These are phyloP conservation scores for Rubia balearica DNA, from an alignment of 305 asterid species.

Conservation along the genomic window DNA sequence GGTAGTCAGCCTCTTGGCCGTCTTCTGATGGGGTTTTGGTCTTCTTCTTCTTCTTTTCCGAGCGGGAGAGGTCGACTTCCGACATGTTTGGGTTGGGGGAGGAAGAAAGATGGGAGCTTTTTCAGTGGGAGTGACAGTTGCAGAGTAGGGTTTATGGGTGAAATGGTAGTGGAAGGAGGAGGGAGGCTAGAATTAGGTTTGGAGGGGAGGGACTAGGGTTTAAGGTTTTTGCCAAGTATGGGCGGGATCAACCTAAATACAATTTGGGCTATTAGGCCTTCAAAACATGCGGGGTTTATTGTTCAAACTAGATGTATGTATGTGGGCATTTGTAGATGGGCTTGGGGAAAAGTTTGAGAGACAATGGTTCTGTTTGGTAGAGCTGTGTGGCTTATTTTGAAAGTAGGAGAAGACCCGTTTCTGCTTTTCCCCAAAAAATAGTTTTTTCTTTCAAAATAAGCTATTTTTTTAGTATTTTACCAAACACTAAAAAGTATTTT, in stretches of 20 bases:
- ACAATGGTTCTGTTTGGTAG: no score
- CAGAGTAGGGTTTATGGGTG: slow-evolving; percentile 4
- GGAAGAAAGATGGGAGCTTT: neutral
- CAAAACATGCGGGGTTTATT: neutral
- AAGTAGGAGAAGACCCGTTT: no score
- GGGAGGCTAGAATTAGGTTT: slow-evolving; percentile 7
- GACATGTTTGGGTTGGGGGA: slow-evolving; percentile 42
- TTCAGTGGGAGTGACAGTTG: neutral
- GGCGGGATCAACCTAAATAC: neutral
- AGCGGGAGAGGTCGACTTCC: slow-evolving; percentile 46
- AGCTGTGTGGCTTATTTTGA: no score
- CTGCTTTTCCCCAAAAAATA: no score
- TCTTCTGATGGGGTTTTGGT: slow-evolving; percentile 29
- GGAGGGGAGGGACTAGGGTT: neutral
- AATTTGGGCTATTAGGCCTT: slow-evolving; percentile 22
- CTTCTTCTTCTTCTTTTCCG: slow-evolving; percentile 78
- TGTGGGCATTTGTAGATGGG: neutral
- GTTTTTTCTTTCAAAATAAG: no score
- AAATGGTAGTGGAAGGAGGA: neutral
- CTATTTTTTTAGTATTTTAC: no score
- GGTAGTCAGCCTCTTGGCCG: slow-evolving; percentile 36
- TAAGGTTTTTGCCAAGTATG: neutral
- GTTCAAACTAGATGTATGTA: no score
- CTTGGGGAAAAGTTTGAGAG: neutral
- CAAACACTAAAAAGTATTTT: no score